A percentile compares a stretch with the other conserved stretches of the same genome.
phyloP scores from a whole-genome alignment of 352 stramenopile species.

The Pythium volutum region DNA sequence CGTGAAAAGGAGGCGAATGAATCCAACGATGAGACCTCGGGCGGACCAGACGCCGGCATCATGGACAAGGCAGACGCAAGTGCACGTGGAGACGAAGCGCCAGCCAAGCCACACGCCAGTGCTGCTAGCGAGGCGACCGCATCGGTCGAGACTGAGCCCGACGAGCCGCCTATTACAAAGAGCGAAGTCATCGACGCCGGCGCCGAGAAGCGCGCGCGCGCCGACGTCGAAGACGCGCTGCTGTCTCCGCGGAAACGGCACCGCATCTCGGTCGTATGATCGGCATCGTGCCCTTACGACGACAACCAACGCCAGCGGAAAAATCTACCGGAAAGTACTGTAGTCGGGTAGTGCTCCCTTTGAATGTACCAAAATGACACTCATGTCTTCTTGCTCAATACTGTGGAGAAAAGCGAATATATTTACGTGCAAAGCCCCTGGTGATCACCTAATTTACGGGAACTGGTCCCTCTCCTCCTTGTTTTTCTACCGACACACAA shows the following conservation, averaged over 20 bases:
- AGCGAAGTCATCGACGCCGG: background rate
- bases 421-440: conserved; percentile 7
- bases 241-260: conserved; percentile 21
- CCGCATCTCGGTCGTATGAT: conserved; percentile 18
- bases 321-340: too few relatives aligned
- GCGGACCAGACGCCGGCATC: background rate
- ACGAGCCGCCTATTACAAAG: background rate
- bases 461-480: background rate
- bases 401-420: background rate
- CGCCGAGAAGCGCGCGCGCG: conserved; percentile 1
- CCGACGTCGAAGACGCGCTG: conserved; percentile 11
- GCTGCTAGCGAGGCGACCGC: background rate
- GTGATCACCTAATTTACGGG: conserved; percentile 10
- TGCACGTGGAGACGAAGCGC: background rate
- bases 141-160: background rate
- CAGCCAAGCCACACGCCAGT: background rate
- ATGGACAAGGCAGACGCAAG: background rate
- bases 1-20: background rate
- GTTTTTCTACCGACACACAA: conserved; percentile 15
- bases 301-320: too few relatives aligned
- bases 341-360: background rate
- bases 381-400: background rate
- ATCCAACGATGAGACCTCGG: background rate
- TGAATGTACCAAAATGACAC: background rate
- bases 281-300: too few relatives aligned